Percentiles rank a stretch among this genome's conserved stretches.
Evolutionary conservation across 768 basidiomycete genomes (phyloP).

Genomic region (Gautieria morchelliformis): DNA sequence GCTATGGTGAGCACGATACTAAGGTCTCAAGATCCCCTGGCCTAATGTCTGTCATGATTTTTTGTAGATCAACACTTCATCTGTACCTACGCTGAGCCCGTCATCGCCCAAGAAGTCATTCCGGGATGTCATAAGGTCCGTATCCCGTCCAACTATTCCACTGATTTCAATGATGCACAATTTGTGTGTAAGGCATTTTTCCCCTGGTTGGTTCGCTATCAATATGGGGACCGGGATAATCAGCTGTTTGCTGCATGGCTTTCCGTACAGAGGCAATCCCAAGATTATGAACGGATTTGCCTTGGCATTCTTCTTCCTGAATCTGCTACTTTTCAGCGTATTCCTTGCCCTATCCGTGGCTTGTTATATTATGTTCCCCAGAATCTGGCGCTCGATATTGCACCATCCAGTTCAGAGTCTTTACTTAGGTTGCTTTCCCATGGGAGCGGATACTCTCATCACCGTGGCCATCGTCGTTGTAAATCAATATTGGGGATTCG

Average conservation of each 20-base stretch:
- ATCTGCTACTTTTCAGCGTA: constrained; percentile 1
- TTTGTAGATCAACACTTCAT: background rate
- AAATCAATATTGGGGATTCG: background rate
- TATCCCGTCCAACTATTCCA: background rate
- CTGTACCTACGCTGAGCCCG: background rate
- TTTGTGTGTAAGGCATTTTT: constrained; percentile 4
- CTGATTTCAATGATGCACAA: background rate
- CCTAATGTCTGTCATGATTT: too few species aligned
- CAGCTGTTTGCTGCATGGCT: constrained; percentile 3
- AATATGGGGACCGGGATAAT: constrained; percentile 11
- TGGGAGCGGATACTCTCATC: constrained; percentile 2
- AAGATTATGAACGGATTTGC: constrained; percentile 2
- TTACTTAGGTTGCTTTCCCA: constrained; percentile 6
- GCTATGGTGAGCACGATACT: too few species aligned
- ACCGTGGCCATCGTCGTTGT: background rate
- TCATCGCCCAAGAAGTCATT: background rate
- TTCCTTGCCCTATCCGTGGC: constrained; percentile 1
- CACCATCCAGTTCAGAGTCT: constrained; percentile 7
- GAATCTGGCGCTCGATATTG: background rate
- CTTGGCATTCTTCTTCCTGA: constrained; percentile 1
- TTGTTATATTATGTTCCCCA: constrained; percentile 1
- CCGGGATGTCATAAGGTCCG: background rate
- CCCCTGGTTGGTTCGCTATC: constrained; percentile 11
- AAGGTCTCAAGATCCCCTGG: too few species aligned
- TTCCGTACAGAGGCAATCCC: constrained; percentile 6